Conservation (phyloP, 345 rosid genomes). For the Arabidopsis suecica region DNA sequence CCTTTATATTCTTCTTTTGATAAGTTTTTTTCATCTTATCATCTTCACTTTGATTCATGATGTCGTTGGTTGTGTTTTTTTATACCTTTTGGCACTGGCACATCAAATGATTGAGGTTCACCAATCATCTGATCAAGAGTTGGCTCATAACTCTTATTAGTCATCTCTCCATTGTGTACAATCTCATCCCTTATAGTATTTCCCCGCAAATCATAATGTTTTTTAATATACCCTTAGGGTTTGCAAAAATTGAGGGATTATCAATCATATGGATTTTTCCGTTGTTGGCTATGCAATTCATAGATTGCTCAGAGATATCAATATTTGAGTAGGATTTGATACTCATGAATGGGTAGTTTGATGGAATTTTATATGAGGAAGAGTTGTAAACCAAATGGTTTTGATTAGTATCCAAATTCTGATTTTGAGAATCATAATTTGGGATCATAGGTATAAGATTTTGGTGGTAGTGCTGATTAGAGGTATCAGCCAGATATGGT, state of each 20-base stretch:
- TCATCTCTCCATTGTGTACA: not conserved
- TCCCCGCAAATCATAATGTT: not conserved
- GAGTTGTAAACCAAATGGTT: not conserved
- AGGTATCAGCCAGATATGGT: not conserved
- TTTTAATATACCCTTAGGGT: not conserved
- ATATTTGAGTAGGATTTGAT: not conserved
- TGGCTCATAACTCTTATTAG: not conserved
- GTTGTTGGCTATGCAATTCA: not conserved
- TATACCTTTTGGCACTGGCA: not conserved
- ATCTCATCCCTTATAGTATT: not conserved
- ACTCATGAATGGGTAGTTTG: not conserved
- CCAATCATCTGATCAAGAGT: not conserved
- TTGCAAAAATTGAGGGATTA: not conserved
- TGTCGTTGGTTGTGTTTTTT: not conserved
- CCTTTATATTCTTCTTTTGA: not conserved
- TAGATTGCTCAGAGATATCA: not conserved
- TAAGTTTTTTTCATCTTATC: not conserved
- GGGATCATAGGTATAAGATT: not conserved
- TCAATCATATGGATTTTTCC: not conserved
- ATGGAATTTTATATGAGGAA: not conserved
- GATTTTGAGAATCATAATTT: not conserved
- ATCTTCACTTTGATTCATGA: not conserved
- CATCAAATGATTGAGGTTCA: not conserved
- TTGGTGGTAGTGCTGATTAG: not conserved
- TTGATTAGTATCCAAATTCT: not conserved